Base-by-base conservation (phyloP, 352 stramenopile genomes). In the Pythium aphanidermatum region DNA sequence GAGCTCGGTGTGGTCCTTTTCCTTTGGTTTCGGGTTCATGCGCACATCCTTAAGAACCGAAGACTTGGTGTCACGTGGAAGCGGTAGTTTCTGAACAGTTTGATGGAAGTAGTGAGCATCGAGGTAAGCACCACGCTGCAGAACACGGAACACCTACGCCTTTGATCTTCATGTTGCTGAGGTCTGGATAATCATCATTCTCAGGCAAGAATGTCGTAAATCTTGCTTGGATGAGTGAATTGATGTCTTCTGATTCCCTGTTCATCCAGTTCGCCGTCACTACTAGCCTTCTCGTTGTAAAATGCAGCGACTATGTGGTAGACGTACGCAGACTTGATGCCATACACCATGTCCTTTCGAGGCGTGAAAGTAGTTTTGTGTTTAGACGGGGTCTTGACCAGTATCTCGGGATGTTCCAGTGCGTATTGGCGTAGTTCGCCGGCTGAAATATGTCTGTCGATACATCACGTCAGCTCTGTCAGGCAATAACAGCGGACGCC, bases 121-220 rank as follows among this genome's bases (percentile, higher is more conserved):
- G n/a, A n/a, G n/a, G n/a, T n/a, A n/a, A n/a, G n/a, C n/a, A n/a
- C n/a, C n/a, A n/a, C n/a, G n/a, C n/a, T n/a, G n/a, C n/a, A n/a
- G n/a, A n/a, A n/a, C n/a, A n/a, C n/a, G n/a, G n/a, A n/a, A n/a
- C 7, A 58, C 70, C 51, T 58, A 92, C 79, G 23, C 80, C 80
- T 65, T 86, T 92, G 42, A 70, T 76, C 60, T 74, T 85, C 74
- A 90, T 89, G 48, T 62, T 71, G 49, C 66, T 81, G n/a, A 92
- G 48, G 32, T 92, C 77, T 0, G 80, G 77, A 17, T 90, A 92
- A 47, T 88, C 74, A 21, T 56, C 53, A 25, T 79, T 80, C 34
- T 92, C 80, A 11, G 63, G 75, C 23, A 46, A 66, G 33, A 87
- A 90, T 5, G 62, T 76, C 28, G 80, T 92, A 45, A 68, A 72